phyloP scores from a whole-genome alignment of 441 rosid genomes.

The Hura crepitans region DNA sequence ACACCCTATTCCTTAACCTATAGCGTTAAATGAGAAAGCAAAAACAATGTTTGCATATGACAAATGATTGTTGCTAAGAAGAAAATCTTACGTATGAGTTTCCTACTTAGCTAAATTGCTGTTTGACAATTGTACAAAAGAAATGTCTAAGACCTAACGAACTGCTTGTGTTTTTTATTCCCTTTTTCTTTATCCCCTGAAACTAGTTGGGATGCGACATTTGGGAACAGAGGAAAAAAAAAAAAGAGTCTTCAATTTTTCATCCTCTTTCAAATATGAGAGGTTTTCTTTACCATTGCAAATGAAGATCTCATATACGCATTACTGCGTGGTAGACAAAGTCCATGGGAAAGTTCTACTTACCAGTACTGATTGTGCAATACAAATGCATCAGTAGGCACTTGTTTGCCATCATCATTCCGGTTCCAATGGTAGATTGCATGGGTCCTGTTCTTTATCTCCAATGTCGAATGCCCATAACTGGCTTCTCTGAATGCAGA shows the following conservation, averaged over 20 bases:
- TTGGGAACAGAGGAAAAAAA: too few species aligned
- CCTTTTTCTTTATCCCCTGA: neutral
- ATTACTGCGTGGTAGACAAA: neutral
- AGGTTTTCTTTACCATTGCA: too few species aligned
- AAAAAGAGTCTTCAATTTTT: too few species aligned
- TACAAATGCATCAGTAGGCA: conserved; percentile 46
- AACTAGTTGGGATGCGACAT: neutral
- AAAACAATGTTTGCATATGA: neutral
- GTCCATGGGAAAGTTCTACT: conserved; percentile 8
- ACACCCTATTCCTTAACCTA: neutral
- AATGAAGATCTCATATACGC: too few species aligned
- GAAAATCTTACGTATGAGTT: neutral
- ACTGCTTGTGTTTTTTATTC: too few species aligned
- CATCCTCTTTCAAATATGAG: too few species aligned
- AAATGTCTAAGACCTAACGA: neutral
- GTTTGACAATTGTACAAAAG: neutral
- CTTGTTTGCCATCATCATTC: conserved; percentile 58
- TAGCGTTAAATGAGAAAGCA: neutral
- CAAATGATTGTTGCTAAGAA: neutral
- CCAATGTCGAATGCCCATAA: conserved; percentile 65
- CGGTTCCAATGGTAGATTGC: conserved; percentile 71
- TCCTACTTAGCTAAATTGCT: neutral
- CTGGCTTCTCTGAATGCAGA: conserved; percentile 88
- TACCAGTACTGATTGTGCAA: conserved; percentile 51
- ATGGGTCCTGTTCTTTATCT: conserved; percentile 63